Percentiles rank a stretch among this genome's conserved stretches.
Conservation (phyloP, 768 basidiomycete genomes). For the Mycena sanguinolenta region DNA sequence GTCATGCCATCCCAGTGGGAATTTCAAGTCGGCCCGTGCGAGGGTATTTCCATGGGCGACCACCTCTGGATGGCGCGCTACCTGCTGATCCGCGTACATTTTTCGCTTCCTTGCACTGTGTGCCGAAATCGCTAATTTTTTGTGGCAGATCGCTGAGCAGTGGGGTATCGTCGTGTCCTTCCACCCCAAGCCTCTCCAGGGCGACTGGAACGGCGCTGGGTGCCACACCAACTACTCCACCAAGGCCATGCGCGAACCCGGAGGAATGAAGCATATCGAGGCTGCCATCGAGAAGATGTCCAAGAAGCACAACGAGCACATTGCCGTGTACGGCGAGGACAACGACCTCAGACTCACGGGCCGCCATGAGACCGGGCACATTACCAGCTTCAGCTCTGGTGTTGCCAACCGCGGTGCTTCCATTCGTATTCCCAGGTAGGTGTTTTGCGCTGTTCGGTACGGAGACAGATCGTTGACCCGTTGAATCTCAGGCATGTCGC, state of each 20-base stretch:
- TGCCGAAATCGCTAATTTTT: too few relatives aligned
- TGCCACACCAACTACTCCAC: slow-evolving; percentile 99
- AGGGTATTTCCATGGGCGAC: slow-evolving; percentile 98
- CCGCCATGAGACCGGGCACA: slow-evolving; percentile 97
- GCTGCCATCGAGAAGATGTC: slow-evolving; percentile 93
- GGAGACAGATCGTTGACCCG: too few relatives aligned
- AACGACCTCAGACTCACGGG: slow-evolving; percentile 97
- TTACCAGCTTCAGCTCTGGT: slow-evolving; percentile 90
- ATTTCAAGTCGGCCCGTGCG: slow-evolving; percentile 99
- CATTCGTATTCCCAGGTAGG: slow-evolving; percentile 94
- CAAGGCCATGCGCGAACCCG: slow-evolving; percentile 91
- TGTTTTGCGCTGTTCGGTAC: too few relatives aligned
- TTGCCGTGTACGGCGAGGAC: slow-evolving; percentile 97
- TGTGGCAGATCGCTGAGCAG: slow-evolving; percentile 83
- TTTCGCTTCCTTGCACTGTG: too few relatives aligned
- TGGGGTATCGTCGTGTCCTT: slow-evolving; percentile 98
- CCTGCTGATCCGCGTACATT: slow-evolving; percentile 79
- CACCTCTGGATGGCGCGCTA: slow-evolving; percentile 99
- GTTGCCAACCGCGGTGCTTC: slow-evolving; percentile 98
- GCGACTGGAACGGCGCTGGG: slow-evolving; percentile 99
- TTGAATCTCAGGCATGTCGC: slow-evolving; percentile 96
- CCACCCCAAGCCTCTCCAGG: slow-evolving; percentile 98
- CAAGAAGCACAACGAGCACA: slow-evolving; percentile 94
- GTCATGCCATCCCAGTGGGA: slow-evolving; percentile 99
- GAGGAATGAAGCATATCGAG: slow-evolving; percentile 94